These are phyloP conservation scores for Leishmania major DNA, from an alignment of 208 protist genomes.

Conservation along the genomic window DNA sequence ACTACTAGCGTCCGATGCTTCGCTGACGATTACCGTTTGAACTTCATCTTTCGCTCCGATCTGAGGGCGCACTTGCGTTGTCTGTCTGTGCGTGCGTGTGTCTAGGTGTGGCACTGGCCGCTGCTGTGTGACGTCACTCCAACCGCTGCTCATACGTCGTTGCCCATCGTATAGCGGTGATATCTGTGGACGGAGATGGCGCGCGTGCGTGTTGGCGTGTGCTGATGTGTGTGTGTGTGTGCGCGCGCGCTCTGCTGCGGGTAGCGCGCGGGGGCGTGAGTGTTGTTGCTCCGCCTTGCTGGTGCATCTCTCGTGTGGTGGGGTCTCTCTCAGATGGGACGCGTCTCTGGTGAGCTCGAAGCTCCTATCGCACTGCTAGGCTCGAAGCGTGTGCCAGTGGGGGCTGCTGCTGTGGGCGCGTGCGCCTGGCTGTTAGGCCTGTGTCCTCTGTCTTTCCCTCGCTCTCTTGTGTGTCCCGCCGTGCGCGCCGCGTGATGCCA, in stretches of 20 bases:
- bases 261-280: not conserved
- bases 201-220: not conserved
- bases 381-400: not conserved
- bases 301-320: not conserved
- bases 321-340: conserved; percentile 6
- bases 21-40: conserved; percentile 37
- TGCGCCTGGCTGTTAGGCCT: not conserved
- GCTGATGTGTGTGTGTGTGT: not conserved
- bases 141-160: conserved; percentile 28
- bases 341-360: conserved; percentile 8
- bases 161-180: conserved; percentile 29
- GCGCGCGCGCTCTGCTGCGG: not conserved
- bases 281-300: not conserved
- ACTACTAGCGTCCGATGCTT: conserved; percentile 23
- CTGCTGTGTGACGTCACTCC: conserved; percentile 21
- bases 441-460: no score
- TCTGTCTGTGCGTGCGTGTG: not conserved
- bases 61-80: conserved; percentile 26
- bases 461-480: not conserved
- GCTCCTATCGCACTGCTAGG: conserved; percentile 22
- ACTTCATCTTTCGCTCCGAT: conserved; percentile 67
- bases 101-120: not conserved
- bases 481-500: conserved; percentile 20
- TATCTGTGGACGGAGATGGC: conserved; percentile 33
- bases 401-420: not conserved